These are phyloP conservation scores for Botrytis fabae DNA, from an alignment of 2,329 filamentous ascomycete species.

Conservation along the genomic window DNA sequence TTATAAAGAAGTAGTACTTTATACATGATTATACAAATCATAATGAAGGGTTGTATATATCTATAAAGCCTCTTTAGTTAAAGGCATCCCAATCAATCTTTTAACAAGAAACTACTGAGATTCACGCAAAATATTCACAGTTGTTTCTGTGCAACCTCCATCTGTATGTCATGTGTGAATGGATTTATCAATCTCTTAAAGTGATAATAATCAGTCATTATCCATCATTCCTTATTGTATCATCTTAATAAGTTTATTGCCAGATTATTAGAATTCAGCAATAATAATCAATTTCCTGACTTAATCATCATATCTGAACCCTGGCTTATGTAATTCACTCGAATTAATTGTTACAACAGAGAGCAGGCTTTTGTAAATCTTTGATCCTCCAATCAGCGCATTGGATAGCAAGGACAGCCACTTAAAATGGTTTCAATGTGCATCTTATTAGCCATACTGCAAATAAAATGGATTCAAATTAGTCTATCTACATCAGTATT, in stretches of 20 bases:
- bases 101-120: not conserved
- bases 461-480: not conserved
- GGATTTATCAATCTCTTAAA: not conserved
- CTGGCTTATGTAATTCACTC: fast-evolving
- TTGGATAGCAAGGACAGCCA: not conserved
- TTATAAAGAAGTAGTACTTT: not conserved
- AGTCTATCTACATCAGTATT: not conserved
- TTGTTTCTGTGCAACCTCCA: not conserved
- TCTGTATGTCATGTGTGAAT: not conserved
- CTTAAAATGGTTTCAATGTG: not conserved
- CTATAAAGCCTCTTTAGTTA: not conserved
- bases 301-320: not conserved
- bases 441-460: not conserved
- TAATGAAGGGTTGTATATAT: not conserved
- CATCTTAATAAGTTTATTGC: no score
- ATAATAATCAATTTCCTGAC: no score
- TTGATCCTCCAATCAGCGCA: not conserved
- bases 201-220: not conserved
- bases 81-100: not conserved
- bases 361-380: not conserved
- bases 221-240: no score
- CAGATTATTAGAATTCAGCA: not conserved
- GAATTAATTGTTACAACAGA: not conserved
- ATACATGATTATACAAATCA: not conserved
- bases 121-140: not conserved